Evolutionary conservation across 192 early-diverging fungal species (phyloP), one percentile per base, ranked within the genome.

Genomic region (Linnemannia exigua): DNA sequence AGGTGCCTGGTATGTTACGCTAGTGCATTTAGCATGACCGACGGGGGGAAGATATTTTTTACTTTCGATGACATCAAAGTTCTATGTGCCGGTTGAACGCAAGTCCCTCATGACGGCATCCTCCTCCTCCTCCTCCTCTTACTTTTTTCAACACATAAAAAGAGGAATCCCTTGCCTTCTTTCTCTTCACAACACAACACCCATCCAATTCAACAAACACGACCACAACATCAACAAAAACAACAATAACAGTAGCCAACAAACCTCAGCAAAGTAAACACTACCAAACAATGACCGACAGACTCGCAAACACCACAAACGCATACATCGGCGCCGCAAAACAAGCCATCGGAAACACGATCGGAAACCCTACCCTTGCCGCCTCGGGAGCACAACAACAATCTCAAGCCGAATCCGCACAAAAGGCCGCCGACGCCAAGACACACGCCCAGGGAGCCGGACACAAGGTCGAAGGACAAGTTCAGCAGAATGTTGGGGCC

Each of bases 321-420:
- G 14, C 44, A n/a, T 73, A 73, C 8, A 47, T 73, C 71, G 71
- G 71, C n/a, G 71, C 44, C 71, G 48, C 71, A 41, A 73, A 73
- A 31, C 71, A 73, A 3, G 47, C 46, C 48, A 51, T 73, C 28
- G 71, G 71, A 28, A 35, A 73, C 11, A 50, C 44, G 12, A 28
- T 51, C 71, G 71, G 71, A 19, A 50, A 73, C 50, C 8, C 44
- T 25, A 35, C 22, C 48, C 41, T 73, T 9, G 71, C 71, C 50
- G n/a, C 71, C 48, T 11, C 2, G 0, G 71, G 71, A 20, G 71
- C 71, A 28, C 28, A 41, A 16, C 71, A 50, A 44, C 41, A 73
- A 31, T 36, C 71, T 8, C 71, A 73, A 52, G 71, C 71, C 33
- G 71, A 73, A 17, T 16, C 71, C 31, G 71, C 71, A 28, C 71